phyloP scores from a whole-genome alignment of 2,329 filamentous ascomycete genomes.

The Camptophora hylomeconis region DNA sequence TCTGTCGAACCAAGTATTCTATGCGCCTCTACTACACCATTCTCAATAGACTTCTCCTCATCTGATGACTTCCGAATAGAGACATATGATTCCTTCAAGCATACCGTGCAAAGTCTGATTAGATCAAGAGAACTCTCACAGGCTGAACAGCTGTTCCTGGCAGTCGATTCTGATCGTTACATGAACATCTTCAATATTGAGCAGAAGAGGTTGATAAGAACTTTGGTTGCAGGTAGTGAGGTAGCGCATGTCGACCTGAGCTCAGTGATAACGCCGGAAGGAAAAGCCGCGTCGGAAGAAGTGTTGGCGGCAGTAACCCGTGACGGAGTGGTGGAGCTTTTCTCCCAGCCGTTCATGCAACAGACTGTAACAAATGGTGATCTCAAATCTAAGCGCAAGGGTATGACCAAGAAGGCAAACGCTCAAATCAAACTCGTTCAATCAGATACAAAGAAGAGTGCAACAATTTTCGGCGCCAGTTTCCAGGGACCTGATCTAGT shows the following conservation, averaged over 20 bases:
- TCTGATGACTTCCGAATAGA: constrained; percentile 24
- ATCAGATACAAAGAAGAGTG: constrained; percentile 26
- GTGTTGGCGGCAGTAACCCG: constrained; percentile 33
- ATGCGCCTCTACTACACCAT: constrained; percentile 37
- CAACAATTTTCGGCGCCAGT: constrained; percentile 30
- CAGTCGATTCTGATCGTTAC: constrained; percentile 36
- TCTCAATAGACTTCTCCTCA: constrained; percentile 30
- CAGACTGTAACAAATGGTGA: constrained; percentile 20
- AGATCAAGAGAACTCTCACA: constrained; percentile 23
- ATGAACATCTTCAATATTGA: constrained; percentile 36
- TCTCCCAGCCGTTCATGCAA: constrained; percentile 33
- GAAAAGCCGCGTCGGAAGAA: constrained; percentile 21
- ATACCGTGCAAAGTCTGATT: constrained; percentile 34
- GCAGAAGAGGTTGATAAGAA: constrained; percentile 30
- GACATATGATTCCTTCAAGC: constrained; percentile 36
- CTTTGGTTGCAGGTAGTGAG: constrained; percentile 36
- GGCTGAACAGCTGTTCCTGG: constrained; percentile 29
- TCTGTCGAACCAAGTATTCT: constrained; percentile 30
- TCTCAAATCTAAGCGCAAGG: constrained; percentile 19
- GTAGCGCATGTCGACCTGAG: constrained; percentile 27
- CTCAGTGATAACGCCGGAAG: constrained; percentile 14
- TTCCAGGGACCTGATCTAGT: constrained; percentile 34
- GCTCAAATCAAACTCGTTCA: constrained; percentile 31
- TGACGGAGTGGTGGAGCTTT: constrained; percentile 37
- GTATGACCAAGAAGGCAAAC: constrained; percentile 32